Evolutionary conservation across 2,329 filamentous ascomycete species (phyloP).

Genomic region (Colletotrichum scovillei): DNA sequence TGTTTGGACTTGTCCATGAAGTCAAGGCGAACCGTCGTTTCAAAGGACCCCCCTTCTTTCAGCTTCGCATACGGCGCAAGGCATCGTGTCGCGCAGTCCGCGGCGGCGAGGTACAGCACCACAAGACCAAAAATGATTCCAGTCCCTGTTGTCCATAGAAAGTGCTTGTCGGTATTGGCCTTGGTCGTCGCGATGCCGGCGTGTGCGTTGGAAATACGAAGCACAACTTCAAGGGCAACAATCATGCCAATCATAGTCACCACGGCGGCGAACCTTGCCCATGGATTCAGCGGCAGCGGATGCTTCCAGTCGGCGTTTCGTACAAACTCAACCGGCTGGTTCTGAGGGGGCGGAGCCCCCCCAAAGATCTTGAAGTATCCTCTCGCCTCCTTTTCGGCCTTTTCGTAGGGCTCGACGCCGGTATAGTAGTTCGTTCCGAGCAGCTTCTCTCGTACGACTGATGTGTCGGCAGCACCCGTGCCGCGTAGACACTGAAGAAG

Average conservation of each 20-base stretch:
- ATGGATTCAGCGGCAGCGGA: constrained; percentile 44
- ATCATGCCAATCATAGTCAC: constrained; percentile 45
- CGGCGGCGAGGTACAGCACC: constrained; percentile 44
- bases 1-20: constrained; percentile 46
- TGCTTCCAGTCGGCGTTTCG: constrained; percentile 42
- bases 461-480: constrained; percentile 45
- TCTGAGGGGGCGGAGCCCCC: constrained; percentile 26
- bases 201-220: constrained; percentile 44
- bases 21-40: constrained; percentile 45
- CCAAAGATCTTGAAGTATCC: constrained; percentile 42
- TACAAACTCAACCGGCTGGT: constrained; percentile 30
- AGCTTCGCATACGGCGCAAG: constrained; percentile 48
- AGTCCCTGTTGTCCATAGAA: constrained; percentile 50
- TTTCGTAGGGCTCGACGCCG: constrained; percentile 50
- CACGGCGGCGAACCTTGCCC: constrained; percentile 42
- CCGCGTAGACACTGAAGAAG: constrained; percentile 49
- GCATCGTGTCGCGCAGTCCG: constrained; percentile 46
- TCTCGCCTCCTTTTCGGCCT: constrained; percentile 36
- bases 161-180: constrained; percentile 42
- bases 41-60: constrained; percentile 40
- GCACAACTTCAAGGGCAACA: constrained; percentile 47
- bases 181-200: constrained; percentile 45
- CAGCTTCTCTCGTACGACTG: constrained; percentile 42
- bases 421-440: constrained; percentile 44
- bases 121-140: constrained; percentile 43